Base-by-base conservation (phyloP, 805 yeast genomes). In the Ogataea saltuana region DNA sequence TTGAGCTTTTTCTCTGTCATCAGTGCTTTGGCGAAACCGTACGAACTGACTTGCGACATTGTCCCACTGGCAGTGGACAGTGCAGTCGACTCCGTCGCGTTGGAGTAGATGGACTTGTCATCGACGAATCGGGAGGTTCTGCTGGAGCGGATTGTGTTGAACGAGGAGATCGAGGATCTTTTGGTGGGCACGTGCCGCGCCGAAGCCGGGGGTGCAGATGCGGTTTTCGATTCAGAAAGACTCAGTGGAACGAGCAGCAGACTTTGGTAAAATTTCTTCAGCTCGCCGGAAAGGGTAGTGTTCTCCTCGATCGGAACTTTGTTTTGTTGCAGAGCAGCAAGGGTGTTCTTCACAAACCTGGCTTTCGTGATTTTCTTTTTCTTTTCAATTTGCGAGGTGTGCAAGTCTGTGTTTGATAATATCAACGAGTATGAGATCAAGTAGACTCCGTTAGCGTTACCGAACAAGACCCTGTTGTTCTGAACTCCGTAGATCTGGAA, bases 351-450 rank as follows among this genome's bases (percentile, higher is more conserved):
- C 12, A 77, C 69, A 51, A 76, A 81, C 35, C 69, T 68, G 3
- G 67, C 59, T 34, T 60, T 61, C 6, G 74, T 60, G 53, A 74
- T 72, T 56, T 65, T 69, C 53, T 52, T 46, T 10, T 56, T 58
- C 36, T 61, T 69, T 46, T 61, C 70, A 40, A 56, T 63, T 40
- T 70, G 74, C 28, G 72, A 55, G 44, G 82, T 82, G 65, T 87
- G 88, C 28, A 87, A 65, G 42, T 88, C 89, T 0, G 95, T 85
- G 62, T 88, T 88, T 41, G 86, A 69, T 39, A 88, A 73, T 39
- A 88, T 70, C 52, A 88, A 65, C 2, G 89, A 75, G 63, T 86
- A 88, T 27, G 86, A 72, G 3, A 86, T 73, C 23, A 88, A 78
- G 61, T 86, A 88, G 46, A 85, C 80, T 39, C 72, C 85, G 56